Evolutionary conservation across 75 land plant genomes (phyloP).

Genomic region (Cryptomeria japonica): DNA sequence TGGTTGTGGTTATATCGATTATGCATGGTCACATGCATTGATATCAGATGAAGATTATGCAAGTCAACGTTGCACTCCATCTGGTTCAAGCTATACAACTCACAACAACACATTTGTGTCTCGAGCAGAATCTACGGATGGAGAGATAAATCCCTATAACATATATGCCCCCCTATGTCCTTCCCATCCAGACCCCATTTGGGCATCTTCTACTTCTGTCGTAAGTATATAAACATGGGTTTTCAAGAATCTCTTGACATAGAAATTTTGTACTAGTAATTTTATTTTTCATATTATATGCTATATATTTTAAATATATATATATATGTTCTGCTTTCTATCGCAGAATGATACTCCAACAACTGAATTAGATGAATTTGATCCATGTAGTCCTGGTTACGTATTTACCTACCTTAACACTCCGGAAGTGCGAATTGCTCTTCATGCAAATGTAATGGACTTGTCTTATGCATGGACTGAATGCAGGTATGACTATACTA

Average conservation of each 20-base stretch:
- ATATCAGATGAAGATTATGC: constrained; percentile 39
- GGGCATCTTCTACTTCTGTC: neutral
- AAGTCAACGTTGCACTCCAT: neutral
- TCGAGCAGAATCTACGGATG: too few relatives aligned
- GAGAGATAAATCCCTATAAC: neutral
- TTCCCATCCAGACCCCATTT: neutral
- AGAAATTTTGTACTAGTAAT: too few relatives aligned
- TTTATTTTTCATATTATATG: too few relatives aligned
- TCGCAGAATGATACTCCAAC: neutral
- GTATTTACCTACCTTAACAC: constrained; percentile 42
- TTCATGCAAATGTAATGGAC: constrained; percentile 61
- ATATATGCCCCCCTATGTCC: neutral
- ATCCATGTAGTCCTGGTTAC: constrained; percentile 46
- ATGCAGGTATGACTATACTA: constrained; percentile 38
- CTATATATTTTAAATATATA: too few relatives aligned
- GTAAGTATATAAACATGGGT: neutral
- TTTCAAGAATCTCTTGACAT: too few relatives aligned
- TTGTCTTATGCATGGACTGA: constrained; percentile 39
- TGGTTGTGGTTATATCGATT: constrained; percentile 45
- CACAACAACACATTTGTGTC: too few relatives aligned
- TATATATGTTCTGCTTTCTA: neutral
- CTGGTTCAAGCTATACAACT: too few relatives aligned
- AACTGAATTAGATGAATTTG: constrained; percentile 16
- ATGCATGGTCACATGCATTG: constrained; percentile 54
- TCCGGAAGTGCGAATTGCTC: constrained; percentile 62